Evolutionary conservation across 495 filamentous ascomycete species (phyloP), one percentile per base, ranked within the genome.

Genomic region (Articulospora tetracladia): DNA sequence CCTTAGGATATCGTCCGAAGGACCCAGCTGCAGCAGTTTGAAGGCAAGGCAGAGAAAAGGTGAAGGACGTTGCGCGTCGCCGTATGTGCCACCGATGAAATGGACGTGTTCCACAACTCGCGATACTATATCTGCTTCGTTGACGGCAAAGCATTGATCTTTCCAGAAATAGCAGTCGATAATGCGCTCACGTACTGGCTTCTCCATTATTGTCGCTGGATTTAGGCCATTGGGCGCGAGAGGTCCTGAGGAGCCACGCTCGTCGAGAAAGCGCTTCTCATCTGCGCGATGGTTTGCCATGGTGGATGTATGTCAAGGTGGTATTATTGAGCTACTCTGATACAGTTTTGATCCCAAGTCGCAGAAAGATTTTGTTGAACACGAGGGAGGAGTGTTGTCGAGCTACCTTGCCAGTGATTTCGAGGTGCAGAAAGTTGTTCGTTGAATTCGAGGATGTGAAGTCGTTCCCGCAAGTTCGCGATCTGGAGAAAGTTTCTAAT

Each of bases 131-230:
- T 97, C 64, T 78, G 79, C 90, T 55, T 92, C 91, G 75, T 98
- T 98, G 61, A 98, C 77, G 23, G 88, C 94, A 76, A 97, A 98
- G 70, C 93, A 95, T 72, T 97, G 93, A 72, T 98, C 95, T 74
- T 97, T 97, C 89, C 91, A 98, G 77, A 97, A 98, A 76, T 95
- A 94, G 63, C 84, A 88, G 61, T 96, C 90, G 57, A 90, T 85
- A 72, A 98, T 97, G 68, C 94, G 92, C 71, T 98, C 93, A 59
- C 92, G 88, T 58, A 96, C 90, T 15, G 91, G 86, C 70, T 93
- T 94, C 67, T 97, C 92, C 77, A 97, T 86, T 36, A 97, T 90
- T 7, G 88, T 89, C 7, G 89, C 86, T 0, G 92, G 92, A 75
- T 96, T 96, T 64, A 93, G 83, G 39, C 91, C 90, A 72, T 83